Evolutionary conservation across 139 green algal species (phyloP).

Genomic region (Chlorella sp.): DNA sequence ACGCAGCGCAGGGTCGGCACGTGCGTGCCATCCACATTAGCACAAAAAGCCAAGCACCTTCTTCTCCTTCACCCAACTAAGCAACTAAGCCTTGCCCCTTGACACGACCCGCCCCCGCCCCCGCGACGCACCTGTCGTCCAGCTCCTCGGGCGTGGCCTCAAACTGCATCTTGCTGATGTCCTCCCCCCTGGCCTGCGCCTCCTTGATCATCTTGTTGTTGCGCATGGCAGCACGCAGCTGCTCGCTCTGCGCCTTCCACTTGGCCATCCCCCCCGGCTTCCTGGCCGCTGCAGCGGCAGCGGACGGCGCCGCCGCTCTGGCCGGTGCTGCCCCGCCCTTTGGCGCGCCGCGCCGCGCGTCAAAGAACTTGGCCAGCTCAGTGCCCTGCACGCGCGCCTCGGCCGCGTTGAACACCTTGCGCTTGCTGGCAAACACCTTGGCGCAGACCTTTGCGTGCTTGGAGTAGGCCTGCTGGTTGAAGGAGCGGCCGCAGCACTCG

Average conservation of each 20-base stretch:
- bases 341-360: conserved; percentile 20
- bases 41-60: neutral
- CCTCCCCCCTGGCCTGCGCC: conserved; percentile 13
- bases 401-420: conserved; percentile 33
- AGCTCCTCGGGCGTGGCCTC: neutral
- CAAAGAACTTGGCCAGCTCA: conserved; percentile 26
- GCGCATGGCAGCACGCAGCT: conserved; percentile 47
- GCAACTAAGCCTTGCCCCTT: neutral
- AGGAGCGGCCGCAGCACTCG: conserved; percentile 16
- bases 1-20: neutral
- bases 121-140: conserved; percentile 10
- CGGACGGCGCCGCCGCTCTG: neutral
- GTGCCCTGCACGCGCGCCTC: conserved; percentile 32
- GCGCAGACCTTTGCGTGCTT: conserved; percentile 29
- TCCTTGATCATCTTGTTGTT: conserved; percentile 15
- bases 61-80: neutral
- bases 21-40: neutral
- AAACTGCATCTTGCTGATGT: conserved; percentile 21
- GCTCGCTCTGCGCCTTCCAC: conserved; percentile 57
- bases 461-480: conserved; percentile 23
- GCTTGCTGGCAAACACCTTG: conserved; percentile 36
- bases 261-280: neutral
- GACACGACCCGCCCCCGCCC: neutral
- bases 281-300: neutral
- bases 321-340: conserved; percentile 12